These are phyloP conservation scores for Pseudocercospora macadamiae DNA, from an alignment of 2,329 filamentous ascomycete genomes.

Conservation along the genomic window DNA sequence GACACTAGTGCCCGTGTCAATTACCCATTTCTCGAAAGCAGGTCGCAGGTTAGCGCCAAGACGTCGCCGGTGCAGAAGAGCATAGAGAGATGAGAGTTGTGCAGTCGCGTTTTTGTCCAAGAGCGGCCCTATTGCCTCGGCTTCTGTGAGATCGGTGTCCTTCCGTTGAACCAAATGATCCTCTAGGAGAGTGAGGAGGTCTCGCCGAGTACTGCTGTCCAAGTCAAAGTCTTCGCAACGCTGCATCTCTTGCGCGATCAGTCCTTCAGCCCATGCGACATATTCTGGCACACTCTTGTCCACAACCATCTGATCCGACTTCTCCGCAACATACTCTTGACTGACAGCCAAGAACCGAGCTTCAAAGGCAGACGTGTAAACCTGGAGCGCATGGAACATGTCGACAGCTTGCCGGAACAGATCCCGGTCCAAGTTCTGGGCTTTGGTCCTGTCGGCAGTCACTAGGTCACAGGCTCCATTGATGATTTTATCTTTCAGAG, in stretches of 20 bases:
- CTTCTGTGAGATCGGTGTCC: constrained; percentile 50
- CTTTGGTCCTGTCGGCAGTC: constrained; percentile 66
- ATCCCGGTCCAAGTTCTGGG: constrained; percentile 60
- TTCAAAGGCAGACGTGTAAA: constrained; percentile 82
- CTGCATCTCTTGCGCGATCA: constrained; percentile 72
- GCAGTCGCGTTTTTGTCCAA: constrained; percentile 70
- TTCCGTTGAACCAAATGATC: constrained; percentile 70
- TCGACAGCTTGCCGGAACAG: constrained; percentile 73
- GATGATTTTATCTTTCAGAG: constrained; percentile 59
- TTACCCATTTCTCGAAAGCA: constrained; percentile 80
- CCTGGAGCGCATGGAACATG: constrained; percentile 81
- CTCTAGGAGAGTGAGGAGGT: constrained; percentile 74
- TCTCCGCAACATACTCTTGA: constrained; percentile 67
- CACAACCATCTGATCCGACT: constrained; percentile 67
- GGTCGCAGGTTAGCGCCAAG: constrained; percentile 70
- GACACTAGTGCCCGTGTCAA: constrained; percentile 72
- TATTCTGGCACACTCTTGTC: constrained; percentile 71
- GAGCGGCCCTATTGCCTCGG: constrained; percentile 68
- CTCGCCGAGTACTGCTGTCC: constrained; percentile 78
- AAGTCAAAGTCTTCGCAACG: constrained; percentile 81
- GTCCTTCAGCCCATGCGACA: constrained; percentile 67
- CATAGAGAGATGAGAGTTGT: constrained; percentile 76
- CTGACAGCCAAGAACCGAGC: constrained; percentile 71
- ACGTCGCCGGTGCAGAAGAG: constrained; percentile 70
- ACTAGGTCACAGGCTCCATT: constrained; percentile 77